Percentiles rank a stretch among this genome's conserved stretches.
phyloP scores from a whole-genome alignment of 768 basidiomycete species.

The Lentinula sp. region DNA sequence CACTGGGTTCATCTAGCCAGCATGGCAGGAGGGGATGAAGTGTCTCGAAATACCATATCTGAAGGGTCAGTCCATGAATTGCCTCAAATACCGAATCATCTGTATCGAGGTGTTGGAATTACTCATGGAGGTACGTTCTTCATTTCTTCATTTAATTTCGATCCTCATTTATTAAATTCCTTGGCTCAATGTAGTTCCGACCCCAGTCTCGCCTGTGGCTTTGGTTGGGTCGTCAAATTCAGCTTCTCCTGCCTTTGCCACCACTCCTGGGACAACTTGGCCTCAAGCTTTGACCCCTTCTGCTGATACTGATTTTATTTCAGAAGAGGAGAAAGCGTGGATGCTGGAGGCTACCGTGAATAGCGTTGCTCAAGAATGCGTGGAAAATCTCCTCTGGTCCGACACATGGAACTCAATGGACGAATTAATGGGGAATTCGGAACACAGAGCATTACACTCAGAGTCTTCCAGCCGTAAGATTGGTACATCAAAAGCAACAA shows the following conservation, averaged over 20 bases:
- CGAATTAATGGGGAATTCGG: slow-evolving; percentile 11
- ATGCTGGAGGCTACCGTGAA: slow-evolving; percentile 63
- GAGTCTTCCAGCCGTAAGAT: neutral
- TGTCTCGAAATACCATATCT: neutral
- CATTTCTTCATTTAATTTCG: too few species aligned
- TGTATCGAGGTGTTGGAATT: slow-evolving; percentile 35
- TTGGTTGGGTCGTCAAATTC: slow-evolving; percentile 48
- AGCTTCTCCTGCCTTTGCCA: neutral
- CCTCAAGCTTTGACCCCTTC: neutral
- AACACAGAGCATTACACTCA: neutral
- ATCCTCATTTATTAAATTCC: slow-evolving; percentile 7
- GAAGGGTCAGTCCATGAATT: neutral
- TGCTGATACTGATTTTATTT: neutral
- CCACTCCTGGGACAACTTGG: neutral
- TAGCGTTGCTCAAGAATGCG: slow-evolving; percentile 59
- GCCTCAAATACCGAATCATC: slow-evolving; percentile 1
- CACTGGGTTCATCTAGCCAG: slow-evolving; percentile 53
- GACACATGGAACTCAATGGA: slow-evolving; percentile 54
- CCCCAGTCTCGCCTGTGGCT: slow-evolving; percentile 81
- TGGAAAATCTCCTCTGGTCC: slow-evolving; percentile 69
- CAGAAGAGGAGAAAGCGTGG: slow-evolving; percentile 46
- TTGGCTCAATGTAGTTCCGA: slow-evolving; percentile 46
- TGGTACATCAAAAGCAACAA: neutral
- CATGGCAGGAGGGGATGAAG: slow-evolving; percentile 48
- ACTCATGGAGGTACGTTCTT: slow-evolving; percentile 17